Percentiles rank a stretch among this genome's conserved stretches.
phyloP scores from a whole-genome alignment of 306 rosid species.

The Neltuma alba region DNA sequence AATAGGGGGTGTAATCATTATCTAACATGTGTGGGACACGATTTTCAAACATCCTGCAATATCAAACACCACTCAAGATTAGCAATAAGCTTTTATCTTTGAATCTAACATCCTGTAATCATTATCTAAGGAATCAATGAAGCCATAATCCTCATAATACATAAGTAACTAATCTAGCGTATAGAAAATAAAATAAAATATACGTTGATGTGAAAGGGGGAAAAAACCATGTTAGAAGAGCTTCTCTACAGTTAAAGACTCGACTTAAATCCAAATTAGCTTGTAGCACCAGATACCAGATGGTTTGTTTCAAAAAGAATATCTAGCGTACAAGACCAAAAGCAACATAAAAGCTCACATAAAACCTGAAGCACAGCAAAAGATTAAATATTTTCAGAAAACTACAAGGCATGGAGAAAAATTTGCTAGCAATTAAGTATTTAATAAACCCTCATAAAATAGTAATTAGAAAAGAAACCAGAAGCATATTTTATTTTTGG shows the following conservation, averaged over 20 bases:
- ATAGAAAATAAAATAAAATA: background rate
- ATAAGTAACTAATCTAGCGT: background rate
- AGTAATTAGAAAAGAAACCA: slow-evolving; percentile 13
- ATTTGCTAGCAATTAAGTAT: background rate
- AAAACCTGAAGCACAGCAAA: background rate
- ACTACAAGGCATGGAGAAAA: background rate
- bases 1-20: slow-evolving; percentile 89
- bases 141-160: background rate
- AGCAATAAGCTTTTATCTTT: slow-evolving; percentile 19
- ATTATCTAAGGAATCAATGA: slow-evolving; percentile 2
- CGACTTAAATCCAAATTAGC: background rate
- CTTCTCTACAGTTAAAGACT: background rate
- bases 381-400: background rate
- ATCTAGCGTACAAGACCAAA: background rate
- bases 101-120: slow-evolving; percentile 3
- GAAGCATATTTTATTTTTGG: slow-evolving; percentile 9
- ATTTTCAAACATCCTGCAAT: slow-evolving; percentile 87
- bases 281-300: background rate
- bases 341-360: background rate
- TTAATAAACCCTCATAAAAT: background rate
- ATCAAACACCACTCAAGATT: slow-evolving; percentile 22
- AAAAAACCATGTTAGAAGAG: background rate
- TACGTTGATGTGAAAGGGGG: background rate
- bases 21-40: slow-evolving; percentile 97
- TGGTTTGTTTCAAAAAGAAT: background rate